Conservation (phyloP, 1,139 yeast genomes). For the Candida sp. region DNA sequence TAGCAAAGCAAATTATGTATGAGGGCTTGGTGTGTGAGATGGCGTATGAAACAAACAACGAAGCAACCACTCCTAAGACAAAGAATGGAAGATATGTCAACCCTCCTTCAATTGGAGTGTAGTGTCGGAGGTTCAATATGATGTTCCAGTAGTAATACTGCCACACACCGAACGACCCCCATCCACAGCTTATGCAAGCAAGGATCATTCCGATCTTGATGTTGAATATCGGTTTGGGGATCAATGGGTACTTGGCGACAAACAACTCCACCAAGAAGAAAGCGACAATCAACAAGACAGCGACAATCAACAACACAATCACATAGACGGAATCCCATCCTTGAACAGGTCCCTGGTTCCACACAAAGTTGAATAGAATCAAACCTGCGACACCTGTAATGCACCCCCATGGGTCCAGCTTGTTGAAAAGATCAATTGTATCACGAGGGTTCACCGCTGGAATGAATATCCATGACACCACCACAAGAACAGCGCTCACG, state of each 20-base stretch:
- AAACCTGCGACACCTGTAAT: slow-evolving; percentile 50
- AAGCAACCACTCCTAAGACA: slow-evolving; percentile 51
- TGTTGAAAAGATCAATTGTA: slow-evolving; percentile 1
- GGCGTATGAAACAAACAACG: slow-evolving; percentile 43
- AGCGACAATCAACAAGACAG: slow-evolving; percentile 34
- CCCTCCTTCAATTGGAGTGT: slow-evolving; percentile 46
- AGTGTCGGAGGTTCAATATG: slow-evolving; percentile 45
- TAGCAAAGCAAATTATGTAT: slow-evolving; percentile 43
- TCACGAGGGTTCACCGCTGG: slow-evolving; percentile 25
- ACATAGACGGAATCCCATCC: slow-evolving; percentile 55
- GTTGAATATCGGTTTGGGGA: slow-evolving; percentile 48
- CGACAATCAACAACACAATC: slow-evolving; percentile 45
- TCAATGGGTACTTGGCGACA: slow-evolving; percentile 39
- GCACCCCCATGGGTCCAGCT: slow-evolving; percentile 51
- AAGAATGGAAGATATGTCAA: slow-evolving; percentile 50
- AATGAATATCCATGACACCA: slow-evolving; percentile 29
- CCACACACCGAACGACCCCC: slow-evolving; percentile 67
- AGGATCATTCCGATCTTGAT: slow-evolving; percentile 40
- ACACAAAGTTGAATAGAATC: slow-evolving; percentile 51
- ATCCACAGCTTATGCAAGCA: slow-evolving; percentile 45
- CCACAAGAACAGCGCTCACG: slow-evolving; percentile 30
- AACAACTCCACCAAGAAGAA: slow-evolving; percentile 36
- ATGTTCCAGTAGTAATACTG: slow-evolving; percentile 47
- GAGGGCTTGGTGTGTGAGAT: slow-evolving; percentile 50
- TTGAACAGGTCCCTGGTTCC: slow-evolving; percentile 59